phyloP scores from a whole-genome alignment of 2,329 filamentous ascomycete genomes.

The Talaromyces rugulosus region DNA sequence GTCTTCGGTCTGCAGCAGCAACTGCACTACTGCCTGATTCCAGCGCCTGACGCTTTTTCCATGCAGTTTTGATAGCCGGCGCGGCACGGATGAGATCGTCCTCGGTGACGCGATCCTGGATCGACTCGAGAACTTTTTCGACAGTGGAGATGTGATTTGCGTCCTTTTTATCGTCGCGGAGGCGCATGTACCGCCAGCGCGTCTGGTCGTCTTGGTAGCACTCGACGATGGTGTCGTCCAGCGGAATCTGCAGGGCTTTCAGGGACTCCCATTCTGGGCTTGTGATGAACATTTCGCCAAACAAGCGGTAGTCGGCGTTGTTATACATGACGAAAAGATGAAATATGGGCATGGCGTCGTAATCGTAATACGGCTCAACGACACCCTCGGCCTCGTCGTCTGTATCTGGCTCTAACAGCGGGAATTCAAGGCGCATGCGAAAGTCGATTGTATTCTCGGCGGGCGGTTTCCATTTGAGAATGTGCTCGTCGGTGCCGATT shows the following conservation, averaged over 20 bases:
- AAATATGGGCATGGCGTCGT: slow-evolving; percentile 71
- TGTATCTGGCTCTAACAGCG: slow-evolving; percentile 63
- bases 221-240: slow-evolving; percentile 88
- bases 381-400: slow-evolving; percentile 64
- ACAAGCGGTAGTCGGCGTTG: slow-evolving; percentile 60
- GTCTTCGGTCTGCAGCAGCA: background rate
- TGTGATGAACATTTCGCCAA: slow-evolving; percentile 64
- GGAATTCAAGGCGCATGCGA: slow-evolving; percentile 72
- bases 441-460: slow-evolving; percentile 96
- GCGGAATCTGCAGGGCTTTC: slow-evolving; percentile 66
- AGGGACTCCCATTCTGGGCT: slow-evolving; percentile 78
- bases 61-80: slow-evolving; percentile 68
- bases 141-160: slow-evolving; percentile 86
- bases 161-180: slow-evolving; percentile 87
- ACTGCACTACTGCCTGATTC: background rate
- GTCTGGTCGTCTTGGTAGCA: slow-evolving; percentile 73
- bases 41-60: slow-evolving; percentile 62
- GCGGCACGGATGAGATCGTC: slow-evolving; percentile 70
- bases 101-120: slow-evolving; percentile 78
- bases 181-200: slow-evolving; percentile 81
- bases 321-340: slow-evolving; percentile 68
- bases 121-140: slow-evolving; percentile 81
- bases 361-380: slow-evolving; percentile 65
- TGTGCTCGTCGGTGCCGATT: slow-evolving; percentile 86
- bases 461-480: slow-evolving; percentile 96